Conservation (phyloP, 164 flowering plant genomes). For the Berberis vulgaris region DNA sequence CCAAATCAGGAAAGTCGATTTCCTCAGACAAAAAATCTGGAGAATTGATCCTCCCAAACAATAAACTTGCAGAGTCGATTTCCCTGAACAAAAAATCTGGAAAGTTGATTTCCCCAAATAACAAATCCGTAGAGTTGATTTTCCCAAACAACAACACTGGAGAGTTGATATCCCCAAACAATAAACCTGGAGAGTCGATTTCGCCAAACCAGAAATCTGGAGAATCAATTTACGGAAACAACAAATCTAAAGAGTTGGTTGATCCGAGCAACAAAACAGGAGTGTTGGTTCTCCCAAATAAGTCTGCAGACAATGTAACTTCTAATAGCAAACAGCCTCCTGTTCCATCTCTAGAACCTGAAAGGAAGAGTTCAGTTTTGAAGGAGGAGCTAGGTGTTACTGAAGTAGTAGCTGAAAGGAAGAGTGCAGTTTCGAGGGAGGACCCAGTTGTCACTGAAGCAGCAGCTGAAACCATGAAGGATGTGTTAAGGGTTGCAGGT, state of each 20-base stretch:
- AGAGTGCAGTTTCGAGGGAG: constrained; percentile 14
- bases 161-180: neutral
- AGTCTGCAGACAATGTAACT: constrained; percentile 3
- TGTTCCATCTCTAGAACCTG: constrained; percentile 1
- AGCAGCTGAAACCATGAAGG: constrained; percentile 19
- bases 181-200: constrained; percentile 14
- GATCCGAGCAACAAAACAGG: neutral
- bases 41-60: too few species aligned
- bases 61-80: too few species aligned
- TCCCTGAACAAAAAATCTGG: too few species aligned
- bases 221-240: constrained; percentile 15
- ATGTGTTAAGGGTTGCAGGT: constrained; percentile 7
- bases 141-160: too few species aligned
- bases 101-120: too few species aligned
- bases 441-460: constrained; percentile 2
- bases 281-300: constrained; percentile 20
- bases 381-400: constrained; percentile 3
- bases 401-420: constrained; percentile 16
- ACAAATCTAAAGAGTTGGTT: neutral
- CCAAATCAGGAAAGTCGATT: neutral
- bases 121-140: too few species aligned
- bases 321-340: neutral
- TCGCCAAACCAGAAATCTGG: constrained; percentile 11
- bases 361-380: constrained; percentile 2
- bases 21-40: too few species aligned